Base-by-base conservation (phyloP, 2,329 filamentous ascomycete genomes). In the Verticillium albo-atrum region DNA sequence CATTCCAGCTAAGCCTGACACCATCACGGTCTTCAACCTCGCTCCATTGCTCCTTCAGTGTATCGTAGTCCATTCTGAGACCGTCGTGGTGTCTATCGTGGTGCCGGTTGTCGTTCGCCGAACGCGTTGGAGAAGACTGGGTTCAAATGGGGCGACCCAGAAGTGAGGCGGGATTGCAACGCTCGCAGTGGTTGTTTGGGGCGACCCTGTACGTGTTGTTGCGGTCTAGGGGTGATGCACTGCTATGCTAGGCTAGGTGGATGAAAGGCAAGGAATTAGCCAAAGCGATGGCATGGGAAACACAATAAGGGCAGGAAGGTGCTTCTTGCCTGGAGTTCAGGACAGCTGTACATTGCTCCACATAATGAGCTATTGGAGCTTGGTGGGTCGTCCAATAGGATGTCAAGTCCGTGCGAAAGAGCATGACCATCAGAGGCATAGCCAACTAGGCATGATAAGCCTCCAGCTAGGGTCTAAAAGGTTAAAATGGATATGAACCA, bases 21-120 rank as follows among this genome's bases (percentile, higher is more conserved):
- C 95, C 95, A 86, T 99, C 95, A 68, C 91, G 88, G 72, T 99
- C 95, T 80, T 99, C 95, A 61, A 96, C 89, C 75, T 97, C 92
- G 71, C 89, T 92, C 93, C 93, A 97, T 79, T 94, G 90, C 77
- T 97, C 93, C 79, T 97, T 97, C 67, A 96, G 80, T 67, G 88
- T 84, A 75, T 97, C 93, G 82, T 92, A 96, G 74, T 97, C 93
- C 92, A 97, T 97, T 4, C 7, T 53, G 51, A 14, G 28, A 17
- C 5, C 12, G 14, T 9, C 6, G 25, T 9, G 17, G 27, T 15
- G 51, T 25, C n/a, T n/a, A n/a, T n/a, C n/a, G n/a, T n/a, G n/a
- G n/a, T n/a, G n/a, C n/a, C n/a, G n/a, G 15, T 25, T 53, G 15
- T 25, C 9, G 28, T 12, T 17, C 15, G 1, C 14, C n/a, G 51